Percentiles rank a stretch among this genome's conserved stretches.
These are phyloP conservation scores for Metarhizium album DNA, from an alignment of 2,329 filamentous ascomycete genomes.

Conservation along the genomic window DNA sequence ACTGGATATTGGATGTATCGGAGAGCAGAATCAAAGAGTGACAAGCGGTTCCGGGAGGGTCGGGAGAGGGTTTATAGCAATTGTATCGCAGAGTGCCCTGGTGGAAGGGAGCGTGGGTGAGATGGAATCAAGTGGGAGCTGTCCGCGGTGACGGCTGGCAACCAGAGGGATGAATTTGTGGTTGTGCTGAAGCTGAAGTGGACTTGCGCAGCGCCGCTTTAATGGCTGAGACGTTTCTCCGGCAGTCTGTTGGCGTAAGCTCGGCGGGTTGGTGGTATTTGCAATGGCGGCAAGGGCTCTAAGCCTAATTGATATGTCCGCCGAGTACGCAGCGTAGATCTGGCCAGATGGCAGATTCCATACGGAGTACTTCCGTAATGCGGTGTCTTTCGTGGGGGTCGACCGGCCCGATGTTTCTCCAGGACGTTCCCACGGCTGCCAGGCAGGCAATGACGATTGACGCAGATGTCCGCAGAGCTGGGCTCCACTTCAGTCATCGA, in stretches of 20 bases:
- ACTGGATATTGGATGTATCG: not conserved
- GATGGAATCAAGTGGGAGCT: not conserved
- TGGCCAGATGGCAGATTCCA: conserved; percentile 10
- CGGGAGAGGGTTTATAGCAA: not conserved
- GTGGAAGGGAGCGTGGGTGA: not conserved
- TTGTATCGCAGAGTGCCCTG: not conserved
- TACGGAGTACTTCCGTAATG: not conserved
- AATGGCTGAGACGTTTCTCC: not conserved
- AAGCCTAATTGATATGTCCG: not conserved
- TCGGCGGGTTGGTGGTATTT: not conserved
- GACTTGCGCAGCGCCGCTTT: not conserved
- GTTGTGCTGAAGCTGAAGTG: not conserved
- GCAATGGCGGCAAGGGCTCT: not conserved
- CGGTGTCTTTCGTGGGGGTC: no score
- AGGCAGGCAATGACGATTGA: conserved; percentile 7
- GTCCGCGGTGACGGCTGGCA: conserved; percentile 3
- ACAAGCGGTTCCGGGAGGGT: not conserved
- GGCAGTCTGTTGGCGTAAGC: no score
- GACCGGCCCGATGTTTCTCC: conserved; percentile 11
- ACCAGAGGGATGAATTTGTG: not conserved
- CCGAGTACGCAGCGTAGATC: not conserved
- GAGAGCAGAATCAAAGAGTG: not conserved
- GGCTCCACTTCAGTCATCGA: conserved; percentile 6
- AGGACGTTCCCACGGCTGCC: not conserved
- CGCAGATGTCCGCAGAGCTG: conserved; percentile 1